Evolutionary conservation across 1,284 basidiomycete species (phyloP).

Genomic region (Boletus smithii): DNA sequence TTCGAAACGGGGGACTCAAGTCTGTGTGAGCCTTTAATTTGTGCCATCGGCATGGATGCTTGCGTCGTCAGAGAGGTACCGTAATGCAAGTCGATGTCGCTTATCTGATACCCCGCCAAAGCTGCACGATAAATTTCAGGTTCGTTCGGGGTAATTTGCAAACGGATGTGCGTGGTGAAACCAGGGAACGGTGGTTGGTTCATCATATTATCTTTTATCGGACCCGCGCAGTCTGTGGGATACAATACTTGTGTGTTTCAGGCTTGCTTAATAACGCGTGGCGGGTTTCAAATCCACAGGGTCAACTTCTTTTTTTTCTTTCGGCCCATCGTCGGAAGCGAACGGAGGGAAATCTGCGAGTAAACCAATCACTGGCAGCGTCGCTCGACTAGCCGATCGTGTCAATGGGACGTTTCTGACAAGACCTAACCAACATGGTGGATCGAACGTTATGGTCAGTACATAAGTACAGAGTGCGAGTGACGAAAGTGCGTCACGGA

Average conservation of each 20-base stretch:
- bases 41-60: no score
- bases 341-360: conserved; percentile 9
- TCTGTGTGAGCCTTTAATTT: neutral
- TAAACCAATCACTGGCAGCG: neutral
- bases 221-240: no score
- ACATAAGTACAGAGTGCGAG: neutral
- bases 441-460: conserved; percentile 5
- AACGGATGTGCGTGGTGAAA: conserved; percentile 4
- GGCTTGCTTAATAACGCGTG: no score
- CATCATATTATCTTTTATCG: neutral
- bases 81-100: neutral
- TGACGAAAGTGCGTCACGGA: conserved; percentile 18
- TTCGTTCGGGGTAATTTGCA: conserved; percentile 7
- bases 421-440: no score
- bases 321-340: conserved; percentile 12
- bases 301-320: conserved; percentile 1
- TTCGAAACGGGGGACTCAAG: conserved; percentile 3
- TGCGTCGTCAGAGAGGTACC: neutral
- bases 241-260: no score
- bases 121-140: neutral
- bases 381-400: neutral
- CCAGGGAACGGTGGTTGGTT: neutral
- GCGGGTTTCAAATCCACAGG: conserved; percentile 10
- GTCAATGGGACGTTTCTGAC: conserved; percentile 13
- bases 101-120: neutral